These are phyloP conservation scores for Herpetomonas tarakana DNA, from an alignment of 208 protist species.

Conservation along the genomic window DNA sequence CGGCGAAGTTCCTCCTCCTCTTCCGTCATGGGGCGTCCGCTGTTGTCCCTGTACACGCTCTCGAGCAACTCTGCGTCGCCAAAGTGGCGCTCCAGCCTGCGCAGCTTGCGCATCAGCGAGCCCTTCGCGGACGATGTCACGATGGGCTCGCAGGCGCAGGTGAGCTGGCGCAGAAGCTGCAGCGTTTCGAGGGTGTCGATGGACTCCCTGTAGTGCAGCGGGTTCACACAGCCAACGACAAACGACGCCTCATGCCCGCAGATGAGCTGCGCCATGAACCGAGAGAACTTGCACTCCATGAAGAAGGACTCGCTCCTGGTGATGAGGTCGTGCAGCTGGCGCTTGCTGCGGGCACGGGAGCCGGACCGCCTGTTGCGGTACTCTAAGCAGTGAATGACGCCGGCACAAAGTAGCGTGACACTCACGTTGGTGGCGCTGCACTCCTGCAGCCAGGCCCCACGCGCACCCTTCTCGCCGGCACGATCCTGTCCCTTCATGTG, in stretches of 20 bases:
- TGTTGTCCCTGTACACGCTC: constrained; percentile 45
- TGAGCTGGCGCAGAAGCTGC: constrained; percentile 76
- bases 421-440: constrained; percentile 82
- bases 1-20: constrained; percentile 72
- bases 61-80: constrained; percentile 49
- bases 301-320: constrained; percentile 86
- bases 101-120: constrained; percentile 58
- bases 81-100: constrained; percentile 49
- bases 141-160: constrained; percentile 52
- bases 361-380: constrained; percentile 56
- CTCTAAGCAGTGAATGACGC: constrained; percentile 81
- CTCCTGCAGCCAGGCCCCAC: constrained; percentile 42
- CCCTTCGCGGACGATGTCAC: constrained; percentile 73
- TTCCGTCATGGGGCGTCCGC: constrained; percentile 80
- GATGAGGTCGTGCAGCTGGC: constrained; percentile 67
- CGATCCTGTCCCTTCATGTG: constrained; percentile 87
- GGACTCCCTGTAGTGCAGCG: constrained; percentile 70
- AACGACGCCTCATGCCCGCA: constrained; percentile 84
- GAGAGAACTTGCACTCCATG: constrained; percentile 89
- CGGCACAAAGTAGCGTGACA: constrained; percentile 73
- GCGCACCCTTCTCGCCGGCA: constrained; percentile 58
- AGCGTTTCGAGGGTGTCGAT: constrained; percentile 84
- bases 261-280: constrained; percentile 86
- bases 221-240: constrained; percentile 78
- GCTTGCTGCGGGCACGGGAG: constrained; percentile 18